Percentiles rank a stretch among this genome's conserved stretches.
These are phyloP conservation scores for Cryptococcus sp. DNA, from an alignment of 1,284 basidiomycete genomes.

Conservation along the genomic window DNA sequence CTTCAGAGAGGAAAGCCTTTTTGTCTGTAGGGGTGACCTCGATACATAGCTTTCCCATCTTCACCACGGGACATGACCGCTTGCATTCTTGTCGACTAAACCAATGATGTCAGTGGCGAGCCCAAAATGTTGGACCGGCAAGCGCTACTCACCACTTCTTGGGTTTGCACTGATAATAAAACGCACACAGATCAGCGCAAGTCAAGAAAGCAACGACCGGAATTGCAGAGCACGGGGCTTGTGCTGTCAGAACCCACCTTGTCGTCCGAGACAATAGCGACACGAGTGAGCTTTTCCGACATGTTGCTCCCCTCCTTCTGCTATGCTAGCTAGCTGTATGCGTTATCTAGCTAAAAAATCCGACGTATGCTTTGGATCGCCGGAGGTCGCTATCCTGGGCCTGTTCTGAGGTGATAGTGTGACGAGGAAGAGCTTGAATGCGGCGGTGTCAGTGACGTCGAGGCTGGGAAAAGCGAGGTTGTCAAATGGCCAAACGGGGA, in stretches of 20 bases:
- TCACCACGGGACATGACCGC: conserved; percentile 92
- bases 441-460: too few species aligned
- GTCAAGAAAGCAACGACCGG: conserved; percentile 1
- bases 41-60: conserved; percentile 98
- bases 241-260: conserved; percentile 49
- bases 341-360: too few species aligned
- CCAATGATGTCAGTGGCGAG: conserved; percentile 7
- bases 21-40: conserved; percentile 92
- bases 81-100: conserved; percentile 54
- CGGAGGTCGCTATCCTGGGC: too few species aligned
- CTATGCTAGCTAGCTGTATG: too few species aligned
- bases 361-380: too few species aligned
- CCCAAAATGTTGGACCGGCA: neutral
- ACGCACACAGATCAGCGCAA: neutral
- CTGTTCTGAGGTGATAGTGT: too few species aligned
- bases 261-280: conserved; percentile 90
- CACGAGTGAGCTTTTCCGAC: conserved; percentile 87
- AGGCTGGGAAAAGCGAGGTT: too few species aligned
- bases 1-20: conserved; percentile 96
- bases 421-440: too few species aligned
- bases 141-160: conserved; percentile 59
- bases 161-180: conserved; percentile 69
- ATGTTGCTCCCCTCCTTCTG: conserved; percentile 20
- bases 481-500: too few species aligned
- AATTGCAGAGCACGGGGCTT: neutral